A percentile compares a stretch with the other conserved stretches of the same genome.
These are phyloP conservation scores for Aspergillus cejpii DNA, from an alignment of 2,329 filamentous ascomycete species.

Conservation along the genomic window DNA sequence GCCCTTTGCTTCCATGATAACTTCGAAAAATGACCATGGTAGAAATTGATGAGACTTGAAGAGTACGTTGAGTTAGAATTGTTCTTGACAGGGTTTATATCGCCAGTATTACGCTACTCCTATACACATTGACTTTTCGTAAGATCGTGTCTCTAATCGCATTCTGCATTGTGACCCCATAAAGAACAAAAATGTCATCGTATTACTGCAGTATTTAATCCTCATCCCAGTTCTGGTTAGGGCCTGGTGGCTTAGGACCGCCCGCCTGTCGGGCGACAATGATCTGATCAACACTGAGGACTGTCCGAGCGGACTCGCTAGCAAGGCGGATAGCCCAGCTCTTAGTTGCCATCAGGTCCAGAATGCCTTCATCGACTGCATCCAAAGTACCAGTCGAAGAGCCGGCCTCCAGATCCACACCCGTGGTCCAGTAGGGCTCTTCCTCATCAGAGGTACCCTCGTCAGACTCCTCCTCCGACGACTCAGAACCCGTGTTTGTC, in stretches of 20 bases:
- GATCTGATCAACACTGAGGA: constrained; percentile 96
- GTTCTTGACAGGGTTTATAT: background rate
- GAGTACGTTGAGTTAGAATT: background rate
- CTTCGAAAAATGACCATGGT: background rate
- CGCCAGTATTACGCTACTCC: constrained; percentile 4
- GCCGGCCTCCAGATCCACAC: constrained; percentile 88
- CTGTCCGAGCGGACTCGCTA: constrained; percentile 86
- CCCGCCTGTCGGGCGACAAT: constrained; percentile 97
- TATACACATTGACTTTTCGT: constrained; percentile 21
- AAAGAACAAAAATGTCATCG: constrained; percentile 5
- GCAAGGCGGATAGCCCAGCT: constrained; percentile 96
- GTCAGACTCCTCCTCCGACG: constrained; percentile 27
- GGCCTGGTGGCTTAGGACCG: constrained; percentile 91
- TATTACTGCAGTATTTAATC: constrained; percentile 40
- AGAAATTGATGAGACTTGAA: too few species aligned
- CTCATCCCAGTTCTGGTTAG: constrained; percentile 74
- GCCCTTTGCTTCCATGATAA: background rate
- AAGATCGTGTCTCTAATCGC: constrained; percentile 30
- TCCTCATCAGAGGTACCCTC: constrained; percentile 48
- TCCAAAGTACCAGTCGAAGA: constrained; percentile 76
- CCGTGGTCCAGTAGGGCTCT: constrained; percentile 79
- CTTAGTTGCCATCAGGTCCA: constrained; percentile 88
- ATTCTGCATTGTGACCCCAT: constrained; percentile 10
- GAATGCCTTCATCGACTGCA: constrained; percentile 77
- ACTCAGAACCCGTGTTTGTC: constrained; percentile 19